phyloP scores from a whole-genome alignment of 2,329 filamentous ascomycete genomes.

The Penicillium capsulatum region DNA sequence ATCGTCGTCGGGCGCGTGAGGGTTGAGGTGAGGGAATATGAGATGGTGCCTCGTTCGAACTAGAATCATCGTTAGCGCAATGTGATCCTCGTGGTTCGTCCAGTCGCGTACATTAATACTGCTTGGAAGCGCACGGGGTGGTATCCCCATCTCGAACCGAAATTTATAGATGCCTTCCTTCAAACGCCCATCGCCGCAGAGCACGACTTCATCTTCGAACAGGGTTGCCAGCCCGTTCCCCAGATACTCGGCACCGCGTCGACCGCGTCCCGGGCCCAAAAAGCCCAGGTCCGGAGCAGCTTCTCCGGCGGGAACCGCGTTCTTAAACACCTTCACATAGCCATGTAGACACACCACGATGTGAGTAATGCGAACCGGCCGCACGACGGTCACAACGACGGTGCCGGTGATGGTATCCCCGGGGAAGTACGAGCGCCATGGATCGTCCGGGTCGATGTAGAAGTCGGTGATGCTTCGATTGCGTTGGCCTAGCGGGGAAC shows the following conservation, averaged over 20 bases:
- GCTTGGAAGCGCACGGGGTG: slow-evolving; percentile 61
- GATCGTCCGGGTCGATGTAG: slow-evolving; percentile 59
- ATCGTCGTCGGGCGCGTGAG: slow-evolving; percentile 86
- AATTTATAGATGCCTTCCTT: slow-evolving; percentile 64
- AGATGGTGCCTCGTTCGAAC: slow-evolving; percentile 93
- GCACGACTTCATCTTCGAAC: slow-evolving; percentile 61
- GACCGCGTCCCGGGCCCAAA: slow-evolving; percentile 53
- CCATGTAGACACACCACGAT: slow-evolving; percentile 61
- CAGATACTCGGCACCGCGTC: slow-evolving; percentile 52
- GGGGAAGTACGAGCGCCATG: slow-evolving; percentile 59
- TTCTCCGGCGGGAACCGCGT: slow-evolving; percentile 55
- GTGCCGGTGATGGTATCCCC: slow-evolving; percentile 60
- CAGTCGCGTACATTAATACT: slow-evolving; percentile 77
- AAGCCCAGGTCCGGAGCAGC: slow-evolving; percentile 47
- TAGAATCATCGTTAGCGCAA: slow-evolving; percentile 35
- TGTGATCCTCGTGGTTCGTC: too few relatives aligned
- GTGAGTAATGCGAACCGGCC: slow-evolving; percentile 60
- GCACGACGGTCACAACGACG: slow-evolving; percentile 57
- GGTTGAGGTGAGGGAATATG: slow-evolving; percentile 85
- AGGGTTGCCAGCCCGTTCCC: slow-evolving; percentile 62
- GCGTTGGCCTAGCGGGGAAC: slow-evolving; percentile 51
- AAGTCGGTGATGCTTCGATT: slow-evolving; percentile 58
- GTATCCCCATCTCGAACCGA: slow-evolving; percentile 60
- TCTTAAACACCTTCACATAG: slow-evolving; percentile 62
- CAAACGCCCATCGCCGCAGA: slow-evolving; percentile 61